A percentile compares a stretch with the other conserved stretches of the same genome.
Evolutionary conservation across 176 grass and related monocot species (phyloP).

Genomic region (Dactylis glomerata): DNA sequence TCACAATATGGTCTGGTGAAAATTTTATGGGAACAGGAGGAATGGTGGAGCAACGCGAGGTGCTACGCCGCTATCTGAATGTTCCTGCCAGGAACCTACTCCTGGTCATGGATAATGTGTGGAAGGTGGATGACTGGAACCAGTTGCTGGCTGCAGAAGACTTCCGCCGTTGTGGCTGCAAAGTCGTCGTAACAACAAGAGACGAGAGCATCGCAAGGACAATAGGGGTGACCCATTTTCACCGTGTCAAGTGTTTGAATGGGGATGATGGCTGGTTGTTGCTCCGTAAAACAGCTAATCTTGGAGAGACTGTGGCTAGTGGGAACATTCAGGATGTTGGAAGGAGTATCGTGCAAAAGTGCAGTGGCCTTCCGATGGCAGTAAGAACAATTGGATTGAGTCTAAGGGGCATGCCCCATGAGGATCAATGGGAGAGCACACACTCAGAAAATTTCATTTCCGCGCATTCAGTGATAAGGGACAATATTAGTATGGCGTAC

Average conservation of each 20-base stretch:
- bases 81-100: slow-evolving; percentile 16
- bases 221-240: slow-evolving; percentile 28
- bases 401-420: slow-evolving; percentile 32
- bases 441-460: slow-evolving; percentile 20
- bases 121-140: slow-evolving; percentile 42
- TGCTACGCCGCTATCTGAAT: background rate
- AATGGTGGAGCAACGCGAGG: background rate
- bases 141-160: background rate
- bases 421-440: slow-evolving; percentile 40
- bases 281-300: slow-evolving; percentile 33
- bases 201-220: slow-evolving; percentile 35
- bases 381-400: slow-evolving; percentile 48
- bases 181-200: slow-evolving; percentile 48
- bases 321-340: slow-evolving; percentile 45
- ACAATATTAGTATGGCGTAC: slow-evolving; percentile 45
- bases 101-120: slow-evolving; percentile 59
- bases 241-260: slow-evolving; percentile 35
- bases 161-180: slow-evolving; percentile 24
- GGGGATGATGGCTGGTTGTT: slow-evolving; percentile 52
- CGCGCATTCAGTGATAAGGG: background rate
- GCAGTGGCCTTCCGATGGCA: slow-evolving; percentile 55
- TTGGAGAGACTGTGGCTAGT: background rate
- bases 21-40: slow-evolving; percentile 6
- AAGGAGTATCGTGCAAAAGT: slow-evolving; percentile 51
- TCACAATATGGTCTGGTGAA: slow-evolving; percentile 42